Conservation (phyloP, 345 rosid species). For the Ceriops tagal region DNA sequence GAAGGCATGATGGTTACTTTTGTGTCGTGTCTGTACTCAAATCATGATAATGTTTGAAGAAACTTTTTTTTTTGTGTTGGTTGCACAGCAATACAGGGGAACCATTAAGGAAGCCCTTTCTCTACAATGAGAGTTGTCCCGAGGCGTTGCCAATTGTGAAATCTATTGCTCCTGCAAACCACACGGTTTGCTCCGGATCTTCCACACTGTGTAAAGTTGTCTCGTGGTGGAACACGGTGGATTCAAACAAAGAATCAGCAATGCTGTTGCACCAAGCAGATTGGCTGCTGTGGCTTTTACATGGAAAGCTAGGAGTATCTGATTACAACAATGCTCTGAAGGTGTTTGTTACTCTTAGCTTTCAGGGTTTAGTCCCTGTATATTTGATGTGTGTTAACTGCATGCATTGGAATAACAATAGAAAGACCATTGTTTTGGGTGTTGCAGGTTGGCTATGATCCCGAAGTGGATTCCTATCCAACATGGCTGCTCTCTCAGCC, state of each 20-base stretch:
- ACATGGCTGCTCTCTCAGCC: slow-evolving; percentile 83
- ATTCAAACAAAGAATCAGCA: slow-evolving; percentile 46
- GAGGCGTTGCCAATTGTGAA: slow-evolving; percentile 68
- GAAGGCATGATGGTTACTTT: background rate
- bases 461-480: slow-evolving; percentile 78
- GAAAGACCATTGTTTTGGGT: background rate
- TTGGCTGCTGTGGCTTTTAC: slow-evolving; percentile 95
- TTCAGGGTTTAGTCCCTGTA: background rate
- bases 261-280: slow-evolving; percentile 84
- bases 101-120: slow-evolving; percentile 62
- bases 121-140: slow-evolving; percentile 75
- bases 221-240: slow-evolving; percentile 69
- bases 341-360: slow-evolving; percentile 30
- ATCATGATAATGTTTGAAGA: background rate
- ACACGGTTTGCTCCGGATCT: slow-evolving; percentile 83
- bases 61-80: slow-evolving; percentile 17
- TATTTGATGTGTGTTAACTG: background rate
- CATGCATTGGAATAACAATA: background rate
- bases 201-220: slow-evolving; percentile 92
- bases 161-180: slow-evolving; percentile 82
- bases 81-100: slow-evolving; percentile 60
- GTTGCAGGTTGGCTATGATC: slow-evolving; percentile 87
- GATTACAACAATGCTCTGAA: slow-evolving; percentile 92
- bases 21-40: background rate
- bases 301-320: slow-evolving; percentile 81